Percentiles rank a stretch among this genome's conserved stretches.
These are phyloP conservation scores for Pythium scleroteichum DNA, from an alignment of 352 stramenopile species.

Conservation along the genomic window DNA sequence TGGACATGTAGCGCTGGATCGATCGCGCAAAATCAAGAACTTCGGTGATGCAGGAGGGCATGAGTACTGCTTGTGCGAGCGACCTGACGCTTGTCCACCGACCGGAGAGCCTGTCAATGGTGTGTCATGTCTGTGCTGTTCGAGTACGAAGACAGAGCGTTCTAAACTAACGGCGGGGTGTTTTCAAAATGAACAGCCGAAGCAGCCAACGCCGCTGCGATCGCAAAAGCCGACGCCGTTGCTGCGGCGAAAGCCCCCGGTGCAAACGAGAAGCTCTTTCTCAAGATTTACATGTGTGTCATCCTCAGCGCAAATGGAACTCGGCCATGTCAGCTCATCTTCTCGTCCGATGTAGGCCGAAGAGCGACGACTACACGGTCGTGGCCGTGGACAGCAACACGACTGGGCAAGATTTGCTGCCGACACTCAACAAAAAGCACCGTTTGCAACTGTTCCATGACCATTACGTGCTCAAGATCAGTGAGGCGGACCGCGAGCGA, in stretches of 20 bases:
- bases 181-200: conserved; percentile 15
- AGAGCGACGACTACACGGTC: conserved; percentile 89
- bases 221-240: conserved; percentile 28
- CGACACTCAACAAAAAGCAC: conserved; percentile 89
- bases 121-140: background rate
- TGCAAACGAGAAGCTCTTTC: conserved; percentile 74
- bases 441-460: conserved; percentile 84
- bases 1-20: conserved; percentile 56
- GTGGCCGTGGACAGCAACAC: conserved; percentile 81
- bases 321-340: background rate
- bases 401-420: conserved; percentile 77
- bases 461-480: conserved; percentile 89
- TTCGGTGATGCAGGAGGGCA: conserved; percentile 87
- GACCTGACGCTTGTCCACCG: conserved; percentile 80
- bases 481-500: conserved; percentile 76
- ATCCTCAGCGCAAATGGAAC: background rate
- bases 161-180: too few species aligned
- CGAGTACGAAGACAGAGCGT: background rate
- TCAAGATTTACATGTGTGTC: conserved; percentile 87
- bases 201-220: conserved; percentile 21
- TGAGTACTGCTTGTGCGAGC: conserved; percentile 87
- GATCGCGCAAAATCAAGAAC: conserved; percentile 89
- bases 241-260: conserved; percentile 46
- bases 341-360: conserved; percentile 48
- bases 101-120: conserved; percentile 45